Percentiles rank a stretch among this genome's conserved stretches.
phyloP scores from a whole-genome alignment of 2,329 filamentous ascomycete genomes.

The Diaporthe destruens region DNA sequence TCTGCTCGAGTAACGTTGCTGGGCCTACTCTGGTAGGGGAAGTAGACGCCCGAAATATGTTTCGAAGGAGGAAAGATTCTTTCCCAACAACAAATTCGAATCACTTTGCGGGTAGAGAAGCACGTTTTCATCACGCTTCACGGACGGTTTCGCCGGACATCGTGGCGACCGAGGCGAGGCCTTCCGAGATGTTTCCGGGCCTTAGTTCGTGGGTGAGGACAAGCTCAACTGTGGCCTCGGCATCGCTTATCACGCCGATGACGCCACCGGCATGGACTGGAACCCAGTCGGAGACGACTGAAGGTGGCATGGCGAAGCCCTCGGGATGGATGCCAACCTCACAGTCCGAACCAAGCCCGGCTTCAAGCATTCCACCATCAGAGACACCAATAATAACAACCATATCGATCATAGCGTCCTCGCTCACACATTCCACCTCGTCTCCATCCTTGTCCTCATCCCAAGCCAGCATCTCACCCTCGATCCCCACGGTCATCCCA shows the following conservation, averaged over 20 bases:
- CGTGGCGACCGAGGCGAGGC: neutral
- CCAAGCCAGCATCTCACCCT: neutral
- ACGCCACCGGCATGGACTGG: neutral
- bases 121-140: neutral
- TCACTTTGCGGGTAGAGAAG: neutral
- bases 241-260: neutral
- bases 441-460: neutral
- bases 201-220: neutral
- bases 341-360: neutral
- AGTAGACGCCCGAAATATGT: conserved; percentile 43
- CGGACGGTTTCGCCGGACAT: neutral
- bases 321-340: neutral
- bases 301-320: neutral
- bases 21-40: conserved; percentile 37
- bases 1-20: conserved; percentile 39
- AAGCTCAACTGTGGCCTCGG: neutral
- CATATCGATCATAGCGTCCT: conserved; percentile 18
- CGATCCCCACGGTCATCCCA: conserved; percentile 12
- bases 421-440: neutral
- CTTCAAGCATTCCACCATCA: neutral
- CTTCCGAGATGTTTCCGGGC: neutral
- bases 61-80: conserved; percentile 40
- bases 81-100: conserved; percentile 39
- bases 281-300: neutral
- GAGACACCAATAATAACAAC: conserved; percentile 10